Conservation (phyloP, 805 yeast genomes). For the Candida maesae region DNA sequence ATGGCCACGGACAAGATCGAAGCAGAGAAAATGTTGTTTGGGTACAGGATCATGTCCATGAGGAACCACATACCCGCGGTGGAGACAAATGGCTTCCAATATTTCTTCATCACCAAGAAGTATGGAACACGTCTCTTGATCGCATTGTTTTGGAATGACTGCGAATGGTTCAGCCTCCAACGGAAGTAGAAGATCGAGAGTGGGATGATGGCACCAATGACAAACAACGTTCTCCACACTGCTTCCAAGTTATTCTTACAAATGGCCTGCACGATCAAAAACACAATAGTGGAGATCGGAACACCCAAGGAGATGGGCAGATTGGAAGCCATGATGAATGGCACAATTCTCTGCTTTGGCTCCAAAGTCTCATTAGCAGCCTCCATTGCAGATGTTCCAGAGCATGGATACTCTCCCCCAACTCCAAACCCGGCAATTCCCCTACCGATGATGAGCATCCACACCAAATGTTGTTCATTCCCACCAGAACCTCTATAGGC, state of each 20-base stretch:
- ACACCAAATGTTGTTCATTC: constrained; percentile 41
- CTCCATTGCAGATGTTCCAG: constrained; percentile 60
- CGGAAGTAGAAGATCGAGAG: constrained; percentile 12
- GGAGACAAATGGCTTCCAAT: constrained; percentile 47
- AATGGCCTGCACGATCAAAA: constrained; percentile 41
- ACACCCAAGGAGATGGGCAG: constrained; percentile 46
- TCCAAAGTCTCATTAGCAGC: constrained; percentile 44
- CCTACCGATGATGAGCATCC: constrained; percentile 52
- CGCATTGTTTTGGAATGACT: constrained; percentile 41
- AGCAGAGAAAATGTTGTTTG: constrained; percentile 55
- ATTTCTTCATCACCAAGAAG: constrained; percentile 23
- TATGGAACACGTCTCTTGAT: constrained; percentile 24
- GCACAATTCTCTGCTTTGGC: constrained; percentile 38
- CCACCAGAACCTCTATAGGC: too few species aligned
- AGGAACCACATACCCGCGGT: constrained; percentile 59
- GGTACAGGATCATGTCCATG: constrained; percentile 62
- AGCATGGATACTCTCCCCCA: constrained; percentile 67
- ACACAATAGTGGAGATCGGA: constrained; percentile 42
- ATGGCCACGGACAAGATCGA: constrained; percentile 44
- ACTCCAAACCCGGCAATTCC: constrained; percentile 60
- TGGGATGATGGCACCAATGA: constrained; percentile 42
- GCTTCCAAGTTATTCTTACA: constrained; percentile 34
- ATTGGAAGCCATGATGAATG: constrained; percentile 41
- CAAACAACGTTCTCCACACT: constrained; percentile 47
- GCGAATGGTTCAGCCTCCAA: constrained; percentile 34